Evolutionary conservation across 305 asterid species (phyloP).

Genomic region (Fraxinus greggii): DNA sequence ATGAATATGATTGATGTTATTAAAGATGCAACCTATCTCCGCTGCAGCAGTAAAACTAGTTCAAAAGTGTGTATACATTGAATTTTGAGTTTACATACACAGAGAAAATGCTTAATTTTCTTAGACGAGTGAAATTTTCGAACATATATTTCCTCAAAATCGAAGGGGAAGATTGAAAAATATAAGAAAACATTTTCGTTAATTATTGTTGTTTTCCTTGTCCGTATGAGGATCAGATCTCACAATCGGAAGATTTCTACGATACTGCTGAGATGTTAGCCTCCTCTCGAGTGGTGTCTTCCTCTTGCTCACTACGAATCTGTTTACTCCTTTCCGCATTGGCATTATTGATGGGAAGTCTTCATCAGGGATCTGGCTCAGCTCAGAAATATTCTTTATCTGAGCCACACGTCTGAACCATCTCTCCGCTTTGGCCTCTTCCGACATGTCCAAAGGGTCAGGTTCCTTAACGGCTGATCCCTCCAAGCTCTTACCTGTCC

Average conservation of each 20-base stretch:
- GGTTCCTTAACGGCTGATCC: constrained; percentile 81
- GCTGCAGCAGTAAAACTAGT: background rate
- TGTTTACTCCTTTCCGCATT: constrained; percentile 88
- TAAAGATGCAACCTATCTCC: background rate
- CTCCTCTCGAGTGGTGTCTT: constrained; percentile 93
- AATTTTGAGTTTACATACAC: background rate
- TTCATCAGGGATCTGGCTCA: constrained; percentile 91
- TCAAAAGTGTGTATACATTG: background rate
- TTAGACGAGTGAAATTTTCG: background rate
- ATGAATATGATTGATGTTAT: background rate
- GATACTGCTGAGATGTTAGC: constrained; percentile 71
- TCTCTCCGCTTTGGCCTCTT: constrained; percentile 93
- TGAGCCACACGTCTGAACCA: constrained; percentile 95
- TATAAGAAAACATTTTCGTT: background rate
- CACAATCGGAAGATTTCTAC: constrained; percentile 68
- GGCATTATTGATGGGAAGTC: constrained; percentile 98
- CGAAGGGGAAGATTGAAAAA: background rate
- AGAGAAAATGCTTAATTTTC: background rate
- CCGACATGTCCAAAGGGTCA: constrained; percentile 88
- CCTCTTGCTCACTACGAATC: constrained; percentile 95
- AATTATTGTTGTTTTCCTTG: constrained; percentile 48
- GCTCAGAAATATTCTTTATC: constrained; percentile 90
- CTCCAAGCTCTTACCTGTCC: constrained; percentile 69
- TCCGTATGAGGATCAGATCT: constrained; percentile 47
- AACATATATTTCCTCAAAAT: background rate